These are phyloP conservation scores for Vanrija humicola DNA, from an alignment of 1,284 basidiomycete species.

Conservation along the genomic window DNA sequence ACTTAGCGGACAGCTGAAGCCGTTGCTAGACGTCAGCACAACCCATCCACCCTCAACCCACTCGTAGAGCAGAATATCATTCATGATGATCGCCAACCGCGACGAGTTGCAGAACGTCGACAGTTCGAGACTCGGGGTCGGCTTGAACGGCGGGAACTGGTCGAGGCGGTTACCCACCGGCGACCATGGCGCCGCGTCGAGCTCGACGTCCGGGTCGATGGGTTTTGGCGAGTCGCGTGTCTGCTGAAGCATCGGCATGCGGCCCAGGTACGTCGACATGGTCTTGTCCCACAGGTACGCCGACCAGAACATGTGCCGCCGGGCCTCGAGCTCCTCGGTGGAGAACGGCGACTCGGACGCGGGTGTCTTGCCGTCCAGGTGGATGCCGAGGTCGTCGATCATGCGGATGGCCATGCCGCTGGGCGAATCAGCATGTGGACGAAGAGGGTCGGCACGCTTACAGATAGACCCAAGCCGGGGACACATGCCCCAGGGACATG, in stretches of 20 bases:
- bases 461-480: not conserved
- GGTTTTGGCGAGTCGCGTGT: not conserved
- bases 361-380: constrained; percentile 8
- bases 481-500: not conserved
- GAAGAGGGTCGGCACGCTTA: not conserved
- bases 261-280: constrained; percentile 8
- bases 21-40: no score
- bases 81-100: constrained; percentile 1
- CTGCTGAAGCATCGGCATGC: constrained; percentile 4
- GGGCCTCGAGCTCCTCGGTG: constrained; percentile 8
- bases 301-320: constrained; percentile 11
- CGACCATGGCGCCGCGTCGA: not conserved
- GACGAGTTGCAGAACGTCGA: not conserved
- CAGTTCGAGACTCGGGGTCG: not conserved
- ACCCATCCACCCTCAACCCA: not conserved
- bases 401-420: constrained; percentile 21
- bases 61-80: constrained; percentile 1
- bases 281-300: constrained; percentile 21
- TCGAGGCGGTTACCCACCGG: not conserved
- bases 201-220: not conserved
- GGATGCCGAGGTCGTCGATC: constrained; percentile 22
- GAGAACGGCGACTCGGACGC: constrained; percentile 3
- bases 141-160: not conserved
- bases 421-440: not conserved
- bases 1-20: no score